Base-by-base conservation (phyloP, 2,329 filamentous ascomycete species). In the Amesomyces nigricolor region DNA sequence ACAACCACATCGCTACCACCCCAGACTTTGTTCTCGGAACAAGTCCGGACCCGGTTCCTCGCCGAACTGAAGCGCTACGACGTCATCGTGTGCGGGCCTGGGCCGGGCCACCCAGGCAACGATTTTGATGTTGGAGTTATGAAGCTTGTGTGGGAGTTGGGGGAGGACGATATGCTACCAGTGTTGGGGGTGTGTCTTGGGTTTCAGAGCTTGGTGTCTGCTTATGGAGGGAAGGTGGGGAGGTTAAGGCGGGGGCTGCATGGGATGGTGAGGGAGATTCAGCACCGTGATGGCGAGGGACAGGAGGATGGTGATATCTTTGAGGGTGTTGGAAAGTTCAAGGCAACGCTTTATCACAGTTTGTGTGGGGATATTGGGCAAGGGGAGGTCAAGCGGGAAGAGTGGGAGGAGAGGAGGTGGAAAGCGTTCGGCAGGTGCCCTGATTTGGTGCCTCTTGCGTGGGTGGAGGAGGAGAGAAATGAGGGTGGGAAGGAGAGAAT, bases 141-240 rank as follows among this genome's bases (percentile, higher is more conserved):
- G 74, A 78, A 76, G 53, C 73, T 83, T 59, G 76, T 97, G 4
- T 97, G 91, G 90, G 71, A 72, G 5, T 74, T 92, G 14, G 71
- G 75, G 2, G 76, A 80, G 2, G 72, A 77, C 4, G 69, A 84
- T 14, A 60, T 85, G 10, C 63, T 95, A 1, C 94, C 94, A 0
- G 85, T 95, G 0, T 75, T 99, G 35, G 94, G 91, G 0, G 89
- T 96, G 43, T 96, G 91, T 63, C 78, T 96, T 0, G 91, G 91
- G 0, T 95, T 95, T 61, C 91, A 96, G 71, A 91, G 87, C 63
- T 73, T 96, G 44, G 85, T 86, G 47, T 74, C 83, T 46, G 79
- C 81, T 9, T 85, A 86, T 63, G 88, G 88, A 1, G 85, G 84
- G 1, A 70, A 72, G 7, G 82, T 95, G 16, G 75, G 82, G 51